Conservation (phyloP, 2,329 filamentous ascomycete genomes). For the Epicoccum sorghinum region DNA sequence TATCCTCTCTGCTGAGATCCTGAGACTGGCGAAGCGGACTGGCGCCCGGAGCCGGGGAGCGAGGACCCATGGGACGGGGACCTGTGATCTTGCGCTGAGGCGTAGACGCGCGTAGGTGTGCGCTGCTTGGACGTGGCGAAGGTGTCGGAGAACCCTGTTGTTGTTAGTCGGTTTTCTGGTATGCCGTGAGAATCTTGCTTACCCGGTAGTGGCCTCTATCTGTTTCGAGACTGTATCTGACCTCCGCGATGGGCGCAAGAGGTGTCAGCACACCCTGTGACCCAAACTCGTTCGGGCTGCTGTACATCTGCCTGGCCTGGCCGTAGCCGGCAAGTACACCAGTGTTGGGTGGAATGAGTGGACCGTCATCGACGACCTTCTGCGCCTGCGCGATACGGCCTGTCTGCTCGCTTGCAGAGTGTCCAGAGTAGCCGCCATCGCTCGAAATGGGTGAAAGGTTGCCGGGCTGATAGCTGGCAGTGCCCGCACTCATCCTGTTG, state of each 20-base stretch:
- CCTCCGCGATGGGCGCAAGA: conserved; percentile 59
- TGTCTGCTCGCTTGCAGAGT: conserved; percentile 47
- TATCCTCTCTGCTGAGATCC: conserved; percentile 23
- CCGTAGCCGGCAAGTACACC: conserved; percentile 49
- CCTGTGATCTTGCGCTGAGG: conserved; percentile 55
- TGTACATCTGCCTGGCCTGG: conserved; percentile 48
- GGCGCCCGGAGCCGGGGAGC: conserved; percentile 52
- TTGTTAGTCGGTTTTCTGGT: conserved; percentile 13
- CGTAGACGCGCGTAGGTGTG: conserved; percentile 28
- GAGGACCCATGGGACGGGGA: conserved; percentile 55
- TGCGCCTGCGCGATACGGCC: conserved; percentile 57
- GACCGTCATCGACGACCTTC: conserved; percentile 63
- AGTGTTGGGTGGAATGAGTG: conserved; percentile 61
- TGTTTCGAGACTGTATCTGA: conserved; percentile 57
- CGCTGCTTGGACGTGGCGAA: conserved; percentile 37
- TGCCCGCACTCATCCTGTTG: conserved; percentile 47
- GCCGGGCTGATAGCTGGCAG: conserved; percentile 33
- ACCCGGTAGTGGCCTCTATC: conserved; percentile 43
- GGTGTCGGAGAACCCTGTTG: conserved; percentile 41
- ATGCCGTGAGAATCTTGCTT: conserved; percentile 9
- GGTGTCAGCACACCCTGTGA: conserved; percentile 47
- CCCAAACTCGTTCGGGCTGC: conserved; percentile 44
- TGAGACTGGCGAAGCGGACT: conserved; percentile 35
- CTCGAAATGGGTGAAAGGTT: conserved; percentile 48
- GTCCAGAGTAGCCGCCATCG: conserved; percentile 47